Base-by-base conservation (phyloP, 2,329 filamentous ascomycete genomes). In the Lomentospora prolificans region DNA sequence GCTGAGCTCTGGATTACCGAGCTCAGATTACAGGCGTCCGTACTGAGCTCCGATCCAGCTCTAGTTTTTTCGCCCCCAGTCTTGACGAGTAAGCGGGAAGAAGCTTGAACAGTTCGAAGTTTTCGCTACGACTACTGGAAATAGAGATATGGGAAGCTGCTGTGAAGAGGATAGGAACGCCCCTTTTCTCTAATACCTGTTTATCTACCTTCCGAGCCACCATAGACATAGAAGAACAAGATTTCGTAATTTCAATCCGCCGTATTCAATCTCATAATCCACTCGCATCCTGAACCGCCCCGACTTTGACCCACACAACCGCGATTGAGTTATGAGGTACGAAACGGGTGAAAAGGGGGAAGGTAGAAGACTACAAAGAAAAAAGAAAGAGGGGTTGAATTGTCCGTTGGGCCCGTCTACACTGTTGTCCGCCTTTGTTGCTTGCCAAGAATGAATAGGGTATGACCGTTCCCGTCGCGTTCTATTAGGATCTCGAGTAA, bases 1-100 rank as follows among this genome's bases (percentile, higher is more conserved):
- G 22, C 30, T 3, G 69, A 74, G 44, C 53, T 74, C 24, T 50
- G 33, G 17, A 10, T 55, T 9, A 27, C 39, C 9, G 41, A 55
- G 53, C 9, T 10, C 5, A 41, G 52, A 69, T 73, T 31, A 39
- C 75, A 51, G 63, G 64, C 3, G 12, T n/a, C 44, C 10, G 22
- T 25, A 22, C 10, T 48, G 24, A 48, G 44, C 22, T 25, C 22
- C 1, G 44, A 48, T 19, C 44, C 44, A 2, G 44, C 44, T 19
- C 3, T 22, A 10, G 44, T 22, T 3, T 48, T 48, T 25, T 22
- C 22, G 4, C 22, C 44, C 14, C 44, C 44, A 12, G n/a, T n/a
- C 36, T 41, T 41, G 2, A 14, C n/a, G 10, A 17, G n/a, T 41
- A 17, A 41, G 19, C 3, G 3, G 19, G n/a, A 17, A 17, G 14